phyloP scores from a whole-genome alignment of 306 rosid genomes.

The Pyrus communis region DNA sequence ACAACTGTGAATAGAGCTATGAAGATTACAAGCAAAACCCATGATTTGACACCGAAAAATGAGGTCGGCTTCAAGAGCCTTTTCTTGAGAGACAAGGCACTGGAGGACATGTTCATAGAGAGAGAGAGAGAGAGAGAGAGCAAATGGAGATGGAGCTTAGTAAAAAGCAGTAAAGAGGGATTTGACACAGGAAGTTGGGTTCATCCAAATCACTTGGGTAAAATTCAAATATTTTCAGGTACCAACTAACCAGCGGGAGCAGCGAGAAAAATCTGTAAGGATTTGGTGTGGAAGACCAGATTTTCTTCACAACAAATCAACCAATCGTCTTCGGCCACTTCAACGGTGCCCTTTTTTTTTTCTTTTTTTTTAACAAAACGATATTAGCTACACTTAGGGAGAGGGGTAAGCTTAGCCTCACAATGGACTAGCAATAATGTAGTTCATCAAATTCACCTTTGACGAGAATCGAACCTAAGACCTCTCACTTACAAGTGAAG shows the following conservation, averaged over 20 bases:
- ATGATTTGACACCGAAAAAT: constrained; percentile 34
- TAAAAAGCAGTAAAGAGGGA: background rate
- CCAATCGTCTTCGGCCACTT: background rate
- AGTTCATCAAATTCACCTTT: too few species aligned
- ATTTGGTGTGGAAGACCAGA: background rate
- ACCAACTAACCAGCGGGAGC: constrained; percentile 23
- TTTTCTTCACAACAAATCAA: background rate
- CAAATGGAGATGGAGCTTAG: background rate
- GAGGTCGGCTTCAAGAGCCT: constrained; percentile 22
- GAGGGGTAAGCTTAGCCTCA: too few species aligned
- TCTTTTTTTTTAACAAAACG: too few species aligned
- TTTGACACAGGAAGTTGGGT: constrained; percentile 3
- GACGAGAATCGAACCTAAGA: too few species aligned
- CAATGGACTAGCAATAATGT: too few species aligned
- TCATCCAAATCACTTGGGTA: background rate
- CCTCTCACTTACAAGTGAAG: too few species aligned
- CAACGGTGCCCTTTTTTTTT: background rate
- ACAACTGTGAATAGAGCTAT: background rate
- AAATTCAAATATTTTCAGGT: constrained; percentile 2
- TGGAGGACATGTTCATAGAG: constrained; percentile 4
- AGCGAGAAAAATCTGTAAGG: constrained; percentile 14
- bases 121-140: background rate
- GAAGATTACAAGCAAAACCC: constrained; percentile 29
- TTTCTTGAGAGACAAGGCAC: background rate
- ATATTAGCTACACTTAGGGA: too few species aligned